Evolutionary conservation across 2,329 filamentous ascomycete species (phyloP).

Genomic region (Fusarium chuoi): DNA sequence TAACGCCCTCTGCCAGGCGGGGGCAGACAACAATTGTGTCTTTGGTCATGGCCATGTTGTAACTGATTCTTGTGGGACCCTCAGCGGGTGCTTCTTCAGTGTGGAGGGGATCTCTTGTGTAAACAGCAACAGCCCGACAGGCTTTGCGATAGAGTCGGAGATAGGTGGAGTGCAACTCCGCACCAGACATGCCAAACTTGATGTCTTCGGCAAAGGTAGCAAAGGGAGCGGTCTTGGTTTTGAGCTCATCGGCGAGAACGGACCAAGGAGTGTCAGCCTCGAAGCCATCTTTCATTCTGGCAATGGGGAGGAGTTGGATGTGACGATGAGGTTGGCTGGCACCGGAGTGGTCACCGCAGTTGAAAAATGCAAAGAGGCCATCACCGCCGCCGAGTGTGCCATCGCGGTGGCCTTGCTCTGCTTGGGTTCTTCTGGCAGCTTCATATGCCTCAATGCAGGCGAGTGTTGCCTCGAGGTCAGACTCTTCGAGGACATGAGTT

Average conservation of each 20-base stretch:
- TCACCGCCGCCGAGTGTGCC: constrained; percentile 14
- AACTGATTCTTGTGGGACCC: constrained; percentile 66
- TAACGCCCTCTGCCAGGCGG: constrained; percentile 61
- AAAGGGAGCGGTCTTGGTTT: constrained; percentile 53
- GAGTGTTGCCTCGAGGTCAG: constrained; percentile 70
- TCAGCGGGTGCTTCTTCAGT: constrained; percentile 42
- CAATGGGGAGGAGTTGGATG: constrained; percentile 75
- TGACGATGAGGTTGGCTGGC: constrained; percentile 79
- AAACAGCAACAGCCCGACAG: constrained; percentile 50
- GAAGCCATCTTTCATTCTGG: constrained; percentile 68
- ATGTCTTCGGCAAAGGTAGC: constrained; percentile 55
- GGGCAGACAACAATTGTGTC: constrained; percentile 65
- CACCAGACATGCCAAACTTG: constrained; percentile 46
- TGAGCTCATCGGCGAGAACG: constrained; percentile 58
- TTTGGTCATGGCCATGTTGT: constrained; percentile 71
- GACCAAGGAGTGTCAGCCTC: constrained; percentile 54
- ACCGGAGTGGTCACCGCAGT: constrained; percentile 74
- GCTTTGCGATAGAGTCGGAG: constrained; percentile 59
- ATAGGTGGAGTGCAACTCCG: constrained; percentile 56
- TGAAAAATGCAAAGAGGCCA: constrained; percentile 74
- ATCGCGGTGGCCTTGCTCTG: constrained; percentile 1
- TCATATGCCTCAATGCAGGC: constrained; percentile 69
- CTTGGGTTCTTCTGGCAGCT: constrained; percentile 4
- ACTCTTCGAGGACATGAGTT: constrained; percentile 68
- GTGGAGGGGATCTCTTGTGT: neutral